Percentiles rank a stretch among this genome's conserved stretches.
These are phyloP conservation scores for Glycine soja DNA, from an alignment of 306 rosid species.

Conservation along the genomic window DNA sequence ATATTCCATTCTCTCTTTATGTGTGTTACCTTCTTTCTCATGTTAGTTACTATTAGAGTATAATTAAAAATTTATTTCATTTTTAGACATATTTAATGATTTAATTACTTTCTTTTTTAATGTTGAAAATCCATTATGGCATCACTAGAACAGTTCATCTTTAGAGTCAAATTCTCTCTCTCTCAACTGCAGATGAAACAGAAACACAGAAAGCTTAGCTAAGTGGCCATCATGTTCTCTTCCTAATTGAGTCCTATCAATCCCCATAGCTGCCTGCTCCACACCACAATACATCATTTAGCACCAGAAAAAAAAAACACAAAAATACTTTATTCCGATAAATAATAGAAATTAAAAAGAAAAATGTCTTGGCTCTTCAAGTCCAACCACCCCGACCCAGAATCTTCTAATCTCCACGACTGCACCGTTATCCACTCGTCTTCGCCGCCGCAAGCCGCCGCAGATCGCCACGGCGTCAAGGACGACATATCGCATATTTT, in stretches of 20 bases:
- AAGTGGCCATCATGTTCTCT: background rate
- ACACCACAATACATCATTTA: no score
- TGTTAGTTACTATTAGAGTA: no score
- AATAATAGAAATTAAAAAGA: background rate
- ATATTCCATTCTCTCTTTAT: no score
- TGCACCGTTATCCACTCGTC: conserved; percentile 39
- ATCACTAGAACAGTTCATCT: no score
- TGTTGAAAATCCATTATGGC: no score
- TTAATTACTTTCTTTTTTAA: no score
- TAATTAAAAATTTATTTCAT: no score
- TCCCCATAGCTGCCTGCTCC: background rate
- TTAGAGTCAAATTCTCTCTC: no score
- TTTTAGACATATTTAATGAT: no score
- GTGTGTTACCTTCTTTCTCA: no score
- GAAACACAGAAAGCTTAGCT: conserved; percentile 17
- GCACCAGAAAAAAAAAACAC: no score
- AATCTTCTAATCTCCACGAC: conserved; percentile 41
- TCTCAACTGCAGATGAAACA: background rate
- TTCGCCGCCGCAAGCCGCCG: conserved; percentile 35
- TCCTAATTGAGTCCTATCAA: background rate
- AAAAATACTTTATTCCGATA: background rate
- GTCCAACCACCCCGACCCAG: conserved; percentile 48
- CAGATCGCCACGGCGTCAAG: conserved; percentile 52
- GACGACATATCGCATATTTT: conserved; percentile 69
- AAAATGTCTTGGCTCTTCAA: conserved; percentile 89